phyloP scores from a whole-genome alignment of 345 rosid species.

The Excoecaria agallocha region DNA sequence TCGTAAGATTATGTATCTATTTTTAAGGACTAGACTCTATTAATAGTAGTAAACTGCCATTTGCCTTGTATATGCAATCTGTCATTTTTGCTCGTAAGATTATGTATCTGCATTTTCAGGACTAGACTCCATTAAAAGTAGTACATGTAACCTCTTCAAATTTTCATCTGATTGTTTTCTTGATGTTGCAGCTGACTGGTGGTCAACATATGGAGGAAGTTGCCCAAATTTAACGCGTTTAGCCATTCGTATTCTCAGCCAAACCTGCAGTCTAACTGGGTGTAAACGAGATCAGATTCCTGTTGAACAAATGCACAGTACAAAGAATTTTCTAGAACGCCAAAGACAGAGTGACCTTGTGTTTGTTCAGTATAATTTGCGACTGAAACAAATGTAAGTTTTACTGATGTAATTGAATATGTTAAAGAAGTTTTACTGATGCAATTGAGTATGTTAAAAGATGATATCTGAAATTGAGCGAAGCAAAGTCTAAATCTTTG shows the following conservation, averaged over 20 bases:
- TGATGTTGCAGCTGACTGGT: slow-evolving; percentile 77
- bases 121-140: neutral
- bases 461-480: slow-evolving; percentile 7
- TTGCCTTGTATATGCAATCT: neutral
- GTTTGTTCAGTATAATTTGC: slow-evolving; percentile 77
- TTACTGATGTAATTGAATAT: slow-evolving; percentile 2
- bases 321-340: slow-evolving; percentile 70
- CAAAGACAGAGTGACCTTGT: slow-evolving; percentile 65
- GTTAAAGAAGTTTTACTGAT: neutral
- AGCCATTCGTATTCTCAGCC: slow-evolving; percentile 72
- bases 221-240: slow-evolving; percentile 82
- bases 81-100: neutral
- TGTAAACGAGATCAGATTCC: slow-evolving; percentile 36
- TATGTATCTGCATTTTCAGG: neutral
- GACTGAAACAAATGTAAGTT: slow-evolving; percentile 59
- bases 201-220: slow-evolving; percentile 96
- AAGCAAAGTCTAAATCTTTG: neutral
- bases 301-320: slow-evolving; percentile 42
- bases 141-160: neutral
- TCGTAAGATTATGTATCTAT: neutral
- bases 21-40: neutral
- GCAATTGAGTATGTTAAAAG: neutral
- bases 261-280: slow-evolving; percentile 63
- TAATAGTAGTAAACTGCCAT: neutral
- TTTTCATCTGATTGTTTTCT: neutral